phyloP scores from a whole-genome alignment of 805 yeast species.

The Priceomyces carsonii region DNA sequence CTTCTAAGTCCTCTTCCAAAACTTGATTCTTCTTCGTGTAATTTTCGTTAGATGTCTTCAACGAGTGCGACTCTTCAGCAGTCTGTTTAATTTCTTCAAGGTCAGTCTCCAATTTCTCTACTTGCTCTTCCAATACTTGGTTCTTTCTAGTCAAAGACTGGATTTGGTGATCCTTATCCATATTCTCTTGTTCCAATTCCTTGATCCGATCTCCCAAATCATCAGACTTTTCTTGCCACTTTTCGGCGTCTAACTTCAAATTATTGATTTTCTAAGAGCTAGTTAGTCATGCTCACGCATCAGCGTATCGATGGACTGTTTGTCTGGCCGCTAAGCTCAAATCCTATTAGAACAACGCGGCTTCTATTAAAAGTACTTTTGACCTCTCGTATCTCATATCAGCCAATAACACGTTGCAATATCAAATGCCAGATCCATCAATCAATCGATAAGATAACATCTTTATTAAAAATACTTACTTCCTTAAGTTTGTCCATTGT shows the following conservation, averaged over 20 bases:
- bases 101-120: conserved; percentile 75
- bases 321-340: background rate
- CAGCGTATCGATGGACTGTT: conserved; percentile 3
- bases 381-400: background rate
- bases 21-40: conserved; percentile 85
- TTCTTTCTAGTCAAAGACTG: conserved; percentile 91
- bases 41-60: conserved; percentile 87
- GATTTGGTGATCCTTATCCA: conserved; percentile 93
- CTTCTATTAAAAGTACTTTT: background rate
- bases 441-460: background rate
- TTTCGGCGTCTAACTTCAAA: conserved; percentile 92
- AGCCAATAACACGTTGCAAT: conserved; percentile 1
- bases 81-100: conserved; percentile 76
- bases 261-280: conserved; percentile 70
- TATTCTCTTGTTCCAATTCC: conserved; percentile 86
- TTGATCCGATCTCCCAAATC: conserved; percentile 79
- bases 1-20: conserved; percentile 90
- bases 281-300: conserved; percentile 6
- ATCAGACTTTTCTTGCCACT: conserved; percentile 96
- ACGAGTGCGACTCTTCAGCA: conserved; percentile 87
- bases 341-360: background rate
- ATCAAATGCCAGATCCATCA: background rate
- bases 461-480: conserved; percentile 34
- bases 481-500: conserved; percentile 63
- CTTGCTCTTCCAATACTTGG: conserved; percentile 79